Base-by-base conservation (phyloP, 2,329 filamentous ascomycete genomes). In the Macroventuria anomochaeta region DNA sequence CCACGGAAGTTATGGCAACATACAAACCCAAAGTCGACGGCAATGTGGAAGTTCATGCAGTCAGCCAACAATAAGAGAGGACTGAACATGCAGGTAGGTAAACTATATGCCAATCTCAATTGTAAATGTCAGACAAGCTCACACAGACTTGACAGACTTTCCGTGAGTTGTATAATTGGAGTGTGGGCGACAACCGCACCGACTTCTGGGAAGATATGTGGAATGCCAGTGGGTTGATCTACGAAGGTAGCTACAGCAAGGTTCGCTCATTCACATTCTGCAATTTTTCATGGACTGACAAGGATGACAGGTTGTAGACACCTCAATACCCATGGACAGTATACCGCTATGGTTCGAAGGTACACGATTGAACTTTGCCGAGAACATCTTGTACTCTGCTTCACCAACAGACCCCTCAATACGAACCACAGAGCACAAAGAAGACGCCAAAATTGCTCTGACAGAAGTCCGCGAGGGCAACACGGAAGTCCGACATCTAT, bases 271-370 rank as follows among this genome's bases (percentile, higher is more conserved):
- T 2, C 25, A 11, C 3, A 36, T 18, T 6, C 1, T 26, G 15
- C 21, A 7, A 25, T 10, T 13, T 10, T 3, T 7, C 31, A 7
- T 11, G 18, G 10, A 12, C 34, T 47, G 7, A 38, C 28, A 12
- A 18, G n/a, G n/a, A 10, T 8, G 11, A 25, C 11, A 71, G 60
- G 71, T 88, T 1, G 86, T 95, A 3, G 89, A 96, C 67, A 87
- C 90, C 64, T 79, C 77, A 0, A 80, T 83, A 1, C 84, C 86
- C 1, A 90, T 96, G 71, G 87, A 91, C 55, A 78, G 80, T 13
- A 81, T 93, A 5, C 91, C 91, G 0, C 76, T 79, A 33, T 96
- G 91, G 91, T 96, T 95, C 71, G 77, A 85, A 1, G 91, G 91
- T 25, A 81, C 92, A 1, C 76, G 79, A 5, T 73, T 95, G 63